Evolutionary conservation across 1,139 yeast genomes (phyloP), one percentile per base, ranked within the genome.

Genomic region (Suhomyces yuchorum): DNA sequence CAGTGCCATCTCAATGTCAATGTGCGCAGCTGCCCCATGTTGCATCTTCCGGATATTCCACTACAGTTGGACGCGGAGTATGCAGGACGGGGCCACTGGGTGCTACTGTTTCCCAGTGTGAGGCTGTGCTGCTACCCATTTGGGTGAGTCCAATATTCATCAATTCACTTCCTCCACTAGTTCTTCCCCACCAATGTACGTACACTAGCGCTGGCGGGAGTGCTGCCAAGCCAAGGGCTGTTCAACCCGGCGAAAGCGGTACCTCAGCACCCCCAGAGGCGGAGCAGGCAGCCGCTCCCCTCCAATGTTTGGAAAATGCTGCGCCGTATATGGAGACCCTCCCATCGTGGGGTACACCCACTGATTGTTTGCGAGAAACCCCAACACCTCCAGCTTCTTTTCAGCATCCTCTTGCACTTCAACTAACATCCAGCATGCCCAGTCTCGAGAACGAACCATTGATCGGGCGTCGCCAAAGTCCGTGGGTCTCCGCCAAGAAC

Each of bases 401-500:
- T 12, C n/a, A 26, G 11, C 5, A 9, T 3, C 11, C 14, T 26
- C 30, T 26, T 26, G 30, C 30, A 9, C 14, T 11, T 4, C 14
- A 12, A 26, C 39, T 22, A n/a, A n/a, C 30, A 3, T 5, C 11
- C 23, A 47, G 33, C 15, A 53, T 54, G 56, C 53, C 56, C 9
- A 43, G 44, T 26, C 40, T 46, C 37, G 51, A 48, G 40, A 53
- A 54, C 47, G 46, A 40, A 17, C 57, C 55, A 26, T 49, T 54
- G 42, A 47, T 54, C 26, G 48, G 52, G 37, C 11, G 40, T 43
- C 38, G 36, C 42, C 38, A 34, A 32, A 22, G 39, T n/a, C 19
- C 41, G 15, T 26, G 43, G 30, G 37, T 23, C 7, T 20, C 24
- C 8, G 42, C 47, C 40, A 44, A 45, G 26, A 47, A 38, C 24